Conservation (phyloP, 768 basidiomycete genomes). For the Solioccasus polychromus region DNA sequence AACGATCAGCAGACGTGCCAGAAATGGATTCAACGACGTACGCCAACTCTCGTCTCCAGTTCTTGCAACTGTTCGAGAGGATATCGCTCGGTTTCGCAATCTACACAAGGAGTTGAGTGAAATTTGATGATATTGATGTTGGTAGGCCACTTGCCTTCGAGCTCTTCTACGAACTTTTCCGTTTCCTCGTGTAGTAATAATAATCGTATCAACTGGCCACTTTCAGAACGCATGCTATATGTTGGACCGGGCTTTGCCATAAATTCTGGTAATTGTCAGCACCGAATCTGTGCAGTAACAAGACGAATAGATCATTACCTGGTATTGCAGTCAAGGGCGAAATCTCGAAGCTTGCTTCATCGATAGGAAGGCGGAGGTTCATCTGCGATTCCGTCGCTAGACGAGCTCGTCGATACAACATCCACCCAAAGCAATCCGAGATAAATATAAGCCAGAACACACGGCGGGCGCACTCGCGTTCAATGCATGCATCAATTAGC, state of each 20-base stretch:
- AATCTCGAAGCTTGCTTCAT: slow-evolving; percentile 80
- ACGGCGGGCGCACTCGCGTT: slow-evolving; percentile 76
- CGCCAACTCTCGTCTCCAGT: slow-evolving; percentile 43
- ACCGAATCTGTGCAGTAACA: not conserved
- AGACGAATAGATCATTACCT: slow-evolving; percentile 21
- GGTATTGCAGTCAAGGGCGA: slow-evolving; percentile 41
- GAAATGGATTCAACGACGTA: slow-evolving; percentile 6
- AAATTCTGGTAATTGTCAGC: slow-evolving; percentile 50
- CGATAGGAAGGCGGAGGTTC: slow-evolving; percentile 68
- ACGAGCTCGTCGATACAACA: slow-evolving; percentile 34
- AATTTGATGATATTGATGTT: not conserved
- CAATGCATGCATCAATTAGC: slow-evolving; percentile 59
- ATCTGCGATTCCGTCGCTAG: slow-evolving; percentile 43
- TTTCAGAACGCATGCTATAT: slow-evolving; percentile 51
- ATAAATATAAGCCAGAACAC: slow-evolving; percentile 78
- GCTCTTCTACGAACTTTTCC: slow-evolving; percentile 51
- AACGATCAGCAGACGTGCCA: slow-evolving; percentile 6
- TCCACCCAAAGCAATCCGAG: slow-evolving; percentile 48
- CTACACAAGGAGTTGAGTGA: slow-evolving; percentile 28
- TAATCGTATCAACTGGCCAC: slow-evolving; percentile 73
- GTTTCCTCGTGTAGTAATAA: slow-evolving; percentile 61
- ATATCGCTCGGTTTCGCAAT: slow-evolving; percentile 25
- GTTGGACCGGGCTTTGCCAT: slow-evolving; percentile 60
- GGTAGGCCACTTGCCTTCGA: slow-evolving; percentile 41
- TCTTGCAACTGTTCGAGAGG: slow-evolving; percentile 38